A percentile compares a stretch with the other conserved stretches of the same genome.
These are phyloP conservation scores for Pythium scleroteichum DNA, from an alignment of 352 stramenopile species.

Conservation along the genomic window DNA sequence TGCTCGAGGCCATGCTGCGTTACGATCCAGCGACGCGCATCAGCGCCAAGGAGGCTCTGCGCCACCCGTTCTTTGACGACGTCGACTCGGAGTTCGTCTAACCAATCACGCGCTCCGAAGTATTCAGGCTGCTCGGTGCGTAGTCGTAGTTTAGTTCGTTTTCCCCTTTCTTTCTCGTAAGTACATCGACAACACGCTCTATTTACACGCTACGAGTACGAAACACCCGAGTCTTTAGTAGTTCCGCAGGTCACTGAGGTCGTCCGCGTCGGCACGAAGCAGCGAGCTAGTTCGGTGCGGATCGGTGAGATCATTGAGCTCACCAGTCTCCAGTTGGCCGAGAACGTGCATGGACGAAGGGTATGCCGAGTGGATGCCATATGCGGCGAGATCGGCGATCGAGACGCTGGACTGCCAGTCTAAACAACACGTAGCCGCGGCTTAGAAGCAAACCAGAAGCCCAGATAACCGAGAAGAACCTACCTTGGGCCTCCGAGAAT, in stretches of 20 bases:
- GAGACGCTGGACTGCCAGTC: conserved; percentile 20
- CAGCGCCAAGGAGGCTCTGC: conserved; percentile 79
- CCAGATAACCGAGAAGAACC: too few relatives aligned
- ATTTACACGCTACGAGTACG: conserved; percentile 15
- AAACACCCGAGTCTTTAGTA: too few relatives aligned
- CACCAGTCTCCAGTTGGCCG: conserved; percentile 4
- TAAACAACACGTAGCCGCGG: not conserved
- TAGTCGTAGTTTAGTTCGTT: not conserved
- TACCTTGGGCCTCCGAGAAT: conserved; percentile 52
- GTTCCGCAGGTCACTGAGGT: not conserved
- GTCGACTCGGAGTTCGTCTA: conserved; percentile 76
- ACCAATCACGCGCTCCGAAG: not conserved
- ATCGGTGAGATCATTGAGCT: conserved; percentile 27
- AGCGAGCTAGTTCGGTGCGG: conserved; percentile 9
- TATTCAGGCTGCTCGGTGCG: not conserved
- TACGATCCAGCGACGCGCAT: conserved; percentile 75
- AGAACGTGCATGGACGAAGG: conserved; percentile 20
- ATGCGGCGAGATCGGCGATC: conserved; percentile 27
- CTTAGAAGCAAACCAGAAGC: too few relatives aligned
- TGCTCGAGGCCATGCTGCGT: conserved; percentile 76
- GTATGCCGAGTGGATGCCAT: conserved; percentile 31
- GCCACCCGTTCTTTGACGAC: conserved; percentile 85
- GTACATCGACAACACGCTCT: conserved; percentile 15
- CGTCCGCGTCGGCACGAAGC: conserved; percentile 9
- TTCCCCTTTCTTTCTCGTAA: not conserved